Evolutionary conservation across 2,329 filamentous ascomycete genomes (phyloP).

Genomic region (Talaromyces sp.): DNA sequence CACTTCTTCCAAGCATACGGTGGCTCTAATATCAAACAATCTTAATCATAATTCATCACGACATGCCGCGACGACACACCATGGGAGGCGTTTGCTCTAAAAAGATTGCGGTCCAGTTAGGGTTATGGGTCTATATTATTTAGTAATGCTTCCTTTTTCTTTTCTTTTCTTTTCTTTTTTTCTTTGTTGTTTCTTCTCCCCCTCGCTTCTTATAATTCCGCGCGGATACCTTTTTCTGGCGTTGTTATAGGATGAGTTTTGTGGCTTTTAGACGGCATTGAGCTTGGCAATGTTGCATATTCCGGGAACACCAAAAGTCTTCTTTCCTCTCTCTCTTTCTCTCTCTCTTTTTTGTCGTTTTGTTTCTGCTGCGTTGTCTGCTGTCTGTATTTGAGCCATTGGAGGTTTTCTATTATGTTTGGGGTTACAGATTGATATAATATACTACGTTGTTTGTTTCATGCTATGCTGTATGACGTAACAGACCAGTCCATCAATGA

Average conservation of each 20-base stretch:
- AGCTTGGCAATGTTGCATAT: background rate
- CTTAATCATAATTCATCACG: background rate
- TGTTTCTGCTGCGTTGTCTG: background rate
- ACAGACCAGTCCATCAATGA: background rate
- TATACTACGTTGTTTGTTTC: background rate
- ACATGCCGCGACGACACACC: conserved; percentile 9
- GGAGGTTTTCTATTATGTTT: background rate
- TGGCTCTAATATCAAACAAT: background rate
- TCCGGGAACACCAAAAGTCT: background rate
- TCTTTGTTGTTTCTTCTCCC: background rate
- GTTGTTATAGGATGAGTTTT: background rate
- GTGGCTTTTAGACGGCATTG: background rate
- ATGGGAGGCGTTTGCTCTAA: conserved; percentile 43
- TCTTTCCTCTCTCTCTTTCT: background rate
- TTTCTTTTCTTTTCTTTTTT: background rate
- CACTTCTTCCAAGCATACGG: background rate
- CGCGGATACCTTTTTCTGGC: background rate
- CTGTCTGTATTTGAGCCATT: background rate
- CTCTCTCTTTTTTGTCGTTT: background rate
- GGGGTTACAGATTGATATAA: background rate
- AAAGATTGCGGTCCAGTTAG: conserved; percentile 39
- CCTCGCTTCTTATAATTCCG: background rate
- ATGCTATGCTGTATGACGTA: background rate
- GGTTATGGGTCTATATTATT: conserved; percentile 24
- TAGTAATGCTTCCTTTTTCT: background rate